Conservation (phyloP, 148 eudicot genomes). For the Fagopyrum homotropicum region DNA sequence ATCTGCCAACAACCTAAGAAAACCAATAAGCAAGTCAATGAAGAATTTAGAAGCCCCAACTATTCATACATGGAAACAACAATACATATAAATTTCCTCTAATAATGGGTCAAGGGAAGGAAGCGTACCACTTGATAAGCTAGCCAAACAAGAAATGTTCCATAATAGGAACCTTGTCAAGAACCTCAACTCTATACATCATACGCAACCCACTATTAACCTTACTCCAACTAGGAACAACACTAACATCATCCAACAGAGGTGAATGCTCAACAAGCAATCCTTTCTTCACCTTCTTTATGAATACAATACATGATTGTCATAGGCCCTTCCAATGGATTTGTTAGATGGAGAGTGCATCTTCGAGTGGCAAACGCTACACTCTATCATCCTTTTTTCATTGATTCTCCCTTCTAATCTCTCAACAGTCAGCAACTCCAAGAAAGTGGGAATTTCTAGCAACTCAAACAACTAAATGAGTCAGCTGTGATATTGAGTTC, state of each 20-base stretch:
- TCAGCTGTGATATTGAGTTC: not conserved
- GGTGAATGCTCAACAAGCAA: slow-evolving; percentile 88
- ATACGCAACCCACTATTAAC: slow-evolving; percentile 89
- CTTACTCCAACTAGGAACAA: slow-evolving; percentile 83
- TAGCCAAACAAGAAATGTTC: slow-evolving; percentile 92
- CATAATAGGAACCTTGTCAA: slow-evolving; percentile 93
- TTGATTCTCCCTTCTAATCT: slow-evolving; percentile 18
- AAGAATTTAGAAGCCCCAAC: not conserved
- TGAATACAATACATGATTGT: slow-evolving; percentile 60
- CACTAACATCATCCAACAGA: slow-evolving; percentile 87
- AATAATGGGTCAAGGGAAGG: not conserved
- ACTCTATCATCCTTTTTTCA: slow-evolving; percentile 81
- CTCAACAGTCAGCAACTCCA: not conserved
- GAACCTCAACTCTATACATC: slow-evolving; percentile 90
- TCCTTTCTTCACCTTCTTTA: slow-evolving; percentile 90
- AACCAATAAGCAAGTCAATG: not conserved
- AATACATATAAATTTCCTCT: not conserved
- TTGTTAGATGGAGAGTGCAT: slow-evolving; percentile 49
- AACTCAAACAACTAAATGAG: not conserved
- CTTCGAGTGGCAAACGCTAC: slow-evolving; percentile 87
- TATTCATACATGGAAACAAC: not conserved
- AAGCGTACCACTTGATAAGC: slow-evolving; percentile 69
- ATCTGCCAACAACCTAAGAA: not conserved
- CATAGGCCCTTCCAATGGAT: slow-evolving; percentile 76
- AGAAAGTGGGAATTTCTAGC: slow-evolving; percentile 3